Evolutionary conservation across 192 early-diverging fungal genomes (phyloP).

Genomic region (Mortierella hygrophila): DNA sequence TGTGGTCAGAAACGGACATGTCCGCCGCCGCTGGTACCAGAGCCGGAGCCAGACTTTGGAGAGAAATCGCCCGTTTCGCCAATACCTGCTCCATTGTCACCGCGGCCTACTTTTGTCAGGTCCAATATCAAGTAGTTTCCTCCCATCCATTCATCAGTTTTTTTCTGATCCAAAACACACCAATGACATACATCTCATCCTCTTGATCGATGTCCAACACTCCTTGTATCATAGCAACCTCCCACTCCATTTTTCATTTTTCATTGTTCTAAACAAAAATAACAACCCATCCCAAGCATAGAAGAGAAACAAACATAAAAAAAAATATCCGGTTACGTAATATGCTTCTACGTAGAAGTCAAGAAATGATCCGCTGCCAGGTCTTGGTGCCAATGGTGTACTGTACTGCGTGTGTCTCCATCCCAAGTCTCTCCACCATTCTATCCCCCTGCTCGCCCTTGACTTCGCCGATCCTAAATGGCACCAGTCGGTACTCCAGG

Average conservation of each 20-base stretch:
- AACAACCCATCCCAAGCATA: background rate
- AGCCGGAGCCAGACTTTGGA: background rate
- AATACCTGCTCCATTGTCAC: background rate
- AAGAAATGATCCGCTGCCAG: background rate
- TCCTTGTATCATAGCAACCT: background rate
- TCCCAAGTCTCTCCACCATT: background rate
- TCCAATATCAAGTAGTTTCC: background rate
- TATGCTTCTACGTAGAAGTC: background rate
- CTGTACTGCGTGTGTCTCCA: background rate
- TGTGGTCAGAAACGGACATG: slow-evolving; percentile 25
- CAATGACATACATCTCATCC: background rate
- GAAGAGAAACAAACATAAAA: background rate
- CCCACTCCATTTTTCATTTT: background rate
- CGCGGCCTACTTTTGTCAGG: background rate
- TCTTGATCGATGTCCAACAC: background rate
- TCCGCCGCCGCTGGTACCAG: background rate
- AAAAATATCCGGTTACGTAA: background rate
- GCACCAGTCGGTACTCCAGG: background rate
- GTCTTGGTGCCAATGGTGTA: background rate
- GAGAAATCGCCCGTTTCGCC: background rate
- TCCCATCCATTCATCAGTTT: background rate
- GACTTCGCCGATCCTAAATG: background rate
- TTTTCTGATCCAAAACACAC: background rate
- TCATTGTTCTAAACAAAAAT: background rate
- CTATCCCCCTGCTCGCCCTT: background rate